A percentile compares a stretch with the other conserved stretches of the same genome.
These are phyloP conservation scores for Lignosus rhinocerotis DNA, from an alignment of 1,284 basidiomycete genomes.

Conservation along the genomic window DNA sequence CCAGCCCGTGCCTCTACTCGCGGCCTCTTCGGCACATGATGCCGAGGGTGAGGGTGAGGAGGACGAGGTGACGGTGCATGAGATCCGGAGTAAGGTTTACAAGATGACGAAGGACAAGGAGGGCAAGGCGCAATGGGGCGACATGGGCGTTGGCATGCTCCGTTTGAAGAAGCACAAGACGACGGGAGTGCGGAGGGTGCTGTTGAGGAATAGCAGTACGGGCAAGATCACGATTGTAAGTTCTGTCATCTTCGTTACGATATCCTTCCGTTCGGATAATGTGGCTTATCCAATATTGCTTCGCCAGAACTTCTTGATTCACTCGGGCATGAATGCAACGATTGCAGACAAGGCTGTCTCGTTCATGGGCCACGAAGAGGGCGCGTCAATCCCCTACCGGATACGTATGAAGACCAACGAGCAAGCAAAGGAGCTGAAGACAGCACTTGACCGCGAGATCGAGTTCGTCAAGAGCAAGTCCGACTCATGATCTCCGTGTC, in stretches of 20 bases:
- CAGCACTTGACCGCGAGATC: conserved; percentile 66
- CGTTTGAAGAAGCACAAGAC: conserved; percentile 72
- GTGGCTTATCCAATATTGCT: too few relatives aligned
- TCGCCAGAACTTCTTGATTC: conserved; percentile 68
- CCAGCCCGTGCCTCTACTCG: conserved; percentile 34
- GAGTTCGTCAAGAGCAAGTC: conserved; percentile 34
- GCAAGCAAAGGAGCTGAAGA: conserved; percentile 58
- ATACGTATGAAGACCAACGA: conserved; percentile 66
- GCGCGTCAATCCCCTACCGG: conserved; percentile 57
- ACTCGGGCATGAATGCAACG: conserved; percentile 53
- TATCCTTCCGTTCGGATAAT: too few relatives aligned
- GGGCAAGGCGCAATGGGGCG: conserved; percentile 56
- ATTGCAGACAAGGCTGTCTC: conserved; percentile 53
- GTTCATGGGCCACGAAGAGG: conserved; percentile 71
- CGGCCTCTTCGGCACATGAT: conserved; percentile 51
- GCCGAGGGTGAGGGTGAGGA: conserved; percentile 82
- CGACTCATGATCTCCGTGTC: conserved; percentile 9
- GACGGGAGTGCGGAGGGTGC: conserved; percentile 52
- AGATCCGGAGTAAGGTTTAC: conserved; percentile 64
- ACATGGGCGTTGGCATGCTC: conserved; percentile 61
- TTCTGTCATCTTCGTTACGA: conserved; percentile 12
- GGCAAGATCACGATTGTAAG: conserved; percentile 73
- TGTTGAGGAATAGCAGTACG: conserved; percentile 69
- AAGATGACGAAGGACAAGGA: conserved; percentile 54
- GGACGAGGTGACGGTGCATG: conserved; percentile 70